phyloP scores from a whole-genome alignment of 345 rosid genomes.

The Corymbia maculata region DNA sequence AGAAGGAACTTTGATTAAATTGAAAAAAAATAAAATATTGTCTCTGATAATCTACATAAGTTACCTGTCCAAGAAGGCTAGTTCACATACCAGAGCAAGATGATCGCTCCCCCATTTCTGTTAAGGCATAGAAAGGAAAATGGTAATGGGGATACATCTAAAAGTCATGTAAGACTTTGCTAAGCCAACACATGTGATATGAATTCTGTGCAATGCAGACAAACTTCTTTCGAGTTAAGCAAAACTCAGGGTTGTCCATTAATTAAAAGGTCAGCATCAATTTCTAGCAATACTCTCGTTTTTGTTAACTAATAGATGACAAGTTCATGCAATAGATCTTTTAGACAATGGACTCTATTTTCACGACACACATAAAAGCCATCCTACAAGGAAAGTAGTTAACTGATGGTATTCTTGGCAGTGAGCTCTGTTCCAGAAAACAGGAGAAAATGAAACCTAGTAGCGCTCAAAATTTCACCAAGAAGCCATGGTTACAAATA shows the following conservation, averaged over 20 bases:
- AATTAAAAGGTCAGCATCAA: neutral
- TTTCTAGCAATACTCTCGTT: neutral
- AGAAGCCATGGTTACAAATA: neutral
- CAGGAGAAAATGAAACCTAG: neutral
- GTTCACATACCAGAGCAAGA: slow-evolving; percentile 88
- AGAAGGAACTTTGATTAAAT: neutral
- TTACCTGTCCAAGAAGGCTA: slow-evolving; percentile 38
- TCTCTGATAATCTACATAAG: neutral
- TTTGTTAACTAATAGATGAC: neutral
- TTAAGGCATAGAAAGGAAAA: slow-evolving; percentile 1
- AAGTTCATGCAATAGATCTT: neutral
- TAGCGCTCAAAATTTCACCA: neutral
- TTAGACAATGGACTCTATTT: neutral
- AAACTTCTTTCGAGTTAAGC: neutral
- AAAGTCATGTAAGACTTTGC: neutral
- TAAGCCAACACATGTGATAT: neutral
- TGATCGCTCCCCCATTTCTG: slow-evolving; percentile 98
- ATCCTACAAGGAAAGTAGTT: neutral
- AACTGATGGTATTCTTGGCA: neutral
- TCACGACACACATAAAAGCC: neutral
- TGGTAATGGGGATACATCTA: neutral
- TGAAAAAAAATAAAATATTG: neutral
- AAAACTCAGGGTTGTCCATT: neutral
- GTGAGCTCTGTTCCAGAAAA: neutral
- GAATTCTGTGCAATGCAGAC: neutral